Percentiles rank a stretch among this genome's conserved stretches.
Conservation (phyloP, 2,329 filamentous ascomycete genomes). For the Westerdykella ornata region DNA sequence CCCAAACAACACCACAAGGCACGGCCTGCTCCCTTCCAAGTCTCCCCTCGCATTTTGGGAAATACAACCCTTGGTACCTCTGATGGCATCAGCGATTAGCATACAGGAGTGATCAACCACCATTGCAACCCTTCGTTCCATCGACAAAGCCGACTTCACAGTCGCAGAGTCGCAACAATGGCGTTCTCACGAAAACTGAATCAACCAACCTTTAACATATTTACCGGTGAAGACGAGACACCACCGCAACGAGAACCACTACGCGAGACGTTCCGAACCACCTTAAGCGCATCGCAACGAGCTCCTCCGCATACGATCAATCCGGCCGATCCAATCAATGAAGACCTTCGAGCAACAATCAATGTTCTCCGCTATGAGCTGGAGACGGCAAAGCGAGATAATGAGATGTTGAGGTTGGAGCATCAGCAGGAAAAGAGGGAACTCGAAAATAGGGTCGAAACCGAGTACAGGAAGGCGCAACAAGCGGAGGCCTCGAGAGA, state of each 20-base stretch:
- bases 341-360: slow-evolving; percentile 82
- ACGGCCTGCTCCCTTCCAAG: no score
- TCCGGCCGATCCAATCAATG: slow-evolving; percentile 48
- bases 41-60: no score
- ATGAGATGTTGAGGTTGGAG: slow-evolving; percentile 68
- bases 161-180: slow-evolving; percentile 15
- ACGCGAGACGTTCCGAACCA: slow-evolving; percentile 38
- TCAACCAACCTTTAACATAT: slow-evolving; percentile 45
- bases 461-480: slow-evolving; percentile 67
- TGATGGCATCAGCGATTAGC: no score
- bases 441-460: slow-evolving; percentile 70
- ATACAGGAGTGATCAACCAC: no score
- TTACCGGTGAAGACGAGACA: slow-evolving; percentile 39
- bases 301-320: slow-evolving; percentile 28
- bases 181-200: slow-evolving; percentile 30
- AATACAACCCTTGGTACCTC: no score
- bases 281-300: slow-evolving; percentile 38
- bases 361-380: slow-evolving; percentile 83
- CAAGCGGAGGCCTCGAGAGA: slow-evolving; percentile 50
- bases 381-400: slow-evolving; percentile 79
- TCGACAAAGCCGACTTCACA: no score
- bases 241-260: slow-evolving; percentile 31
- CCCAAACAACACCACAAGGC: no score
- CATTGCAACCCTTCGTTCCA: no score
- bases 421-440: slow-evolving; percentile 81